Percentiles rank a stretch among this genome's conserved stretches.
These are phyloP conservation scores for Fragosphaeria purpurea DNA, from an alignment of 2,329 filamentous ascomycete species.

Conservation along the genomic window DNA sequence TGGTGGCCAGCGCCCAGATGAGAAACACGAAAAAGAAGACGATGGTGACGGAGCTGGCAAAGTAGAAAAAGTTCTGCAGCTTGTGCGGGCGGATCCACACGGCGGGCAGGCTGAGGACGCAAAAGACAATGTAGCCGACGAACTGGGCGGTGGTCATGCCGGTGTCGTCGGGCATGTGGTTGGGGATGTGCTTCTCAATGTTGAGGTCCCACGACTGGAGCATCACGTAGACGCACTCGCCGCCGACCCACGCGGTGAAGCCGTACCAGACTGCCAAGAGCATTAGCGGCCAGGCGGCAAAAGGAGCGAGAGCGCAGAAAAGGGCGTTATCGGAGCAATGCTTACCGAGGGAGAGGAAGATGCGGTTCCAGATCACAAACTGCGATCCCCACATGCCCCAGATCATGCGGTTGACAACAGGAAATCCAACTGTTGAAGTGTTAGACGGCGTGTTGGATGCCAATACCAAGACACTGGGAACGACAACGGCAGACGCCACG, in stretches of 20 bases:
- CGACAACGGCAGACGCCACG: too few species aligned
- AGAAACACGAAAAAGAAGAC: slow-evolving; percentile 20
- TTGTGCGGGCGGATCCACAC: slow-evolving; percentile 32
- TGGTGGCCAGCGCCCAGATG: slow-evolving; percentile 23
- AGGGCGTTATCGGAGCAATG: too few species aligned
- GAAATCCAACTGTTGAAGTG: slow-evolving; percentile 19
- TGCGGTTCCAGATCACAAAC: slow-evolving; percentile 26
- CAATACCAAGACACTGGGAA: too few species aligned
- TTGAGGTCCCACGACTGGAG: slow-evolving; percentile 34
- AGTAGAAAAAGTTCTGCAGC: slow-evolving; percentile 22
- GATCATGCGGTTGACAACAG: slow-evolving; percentile 22
- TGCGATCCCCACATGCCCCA: slow-evolving; percentile 21
- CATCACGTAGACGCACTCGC: slow-evolving; percentile 34
- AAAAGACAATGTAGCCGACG: slow-evolving; percentile 19
- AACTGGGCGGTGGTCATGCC: slow-evolving; percentile 18
- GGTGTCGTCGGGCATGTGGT: slow-evolving; percentile 24
- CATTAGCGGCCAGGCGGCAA: too few species aligned
- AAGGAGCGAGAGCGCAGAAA: neutral
- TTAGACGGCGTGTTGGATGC: too few species aligned
- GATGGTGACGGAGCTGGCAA: slow-evolving; percentile 22
- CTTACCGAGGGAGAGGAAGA: slow-evolving; percentile 29
- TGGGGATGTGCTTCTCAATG: slow-evolving; percentile 31
- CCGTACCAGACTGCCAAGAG: slow-evolving; percentile 26
- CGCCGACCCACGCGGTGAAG: slow-evolving; percentile 37
- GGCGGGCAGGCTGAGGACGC: slow-evolving; percentile 24